These are phyloP conservation scores for Hippophae gyantsensis DNA, from an alignment of 306 rosid genomes.

Conservation along the genomic window DNA sequence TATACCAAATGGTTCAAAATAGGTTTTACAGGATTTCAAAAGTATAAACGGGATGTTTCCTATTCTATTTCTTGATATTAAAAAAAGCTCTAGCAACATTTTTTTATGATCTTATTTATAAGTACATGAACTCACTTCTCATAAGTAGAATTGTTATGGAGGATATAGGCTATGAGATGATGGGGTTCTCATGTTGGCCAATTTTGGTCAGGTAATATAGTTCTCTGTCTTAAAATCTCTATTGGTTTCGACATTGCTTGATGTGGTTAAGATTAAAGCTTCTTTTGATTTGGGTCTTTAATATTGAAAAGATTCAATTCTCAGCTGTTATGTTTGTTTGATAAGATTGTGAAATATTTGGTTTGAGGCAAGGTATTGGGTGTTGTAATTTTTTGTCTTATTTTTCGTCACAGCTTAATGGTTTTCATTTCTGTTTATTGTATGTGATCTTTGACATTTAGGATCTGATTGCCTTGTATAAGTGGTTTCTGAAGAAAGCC, in stretches of 20 bases:
- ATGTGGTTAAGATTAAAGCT: not conserved
- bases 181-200: slow-evolving; percentile 76
- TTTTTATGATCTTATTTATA: too few species aligned
- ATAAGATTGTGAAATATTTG: not conserved
- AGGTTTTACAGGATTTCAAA: too few species aligned
- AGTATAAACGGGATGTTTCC: too few species aligned
- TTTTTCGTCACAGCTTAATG: not conserved
- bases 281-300: not conserved
- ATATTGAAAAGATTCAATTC: not conserved
- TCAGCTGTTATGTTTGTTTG: not conserved
- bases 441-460: too few species aligned
- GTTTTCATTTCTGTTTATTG: not conserved
- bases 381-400: not conserved
- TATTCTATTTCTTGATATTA: too few species aligned
- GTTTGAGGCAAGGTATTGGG: not conserved
- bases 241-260: not conserved
- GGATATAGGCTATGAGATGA: slow-evolving; percentile 21
- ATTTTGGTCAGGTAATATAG: slow-evolving; percentile 76
- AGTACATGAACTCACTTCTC: too few species aligned
- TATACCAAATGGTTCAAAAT: too few species aligned
- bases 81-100: too few species aligned
- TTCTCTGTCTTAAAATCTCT: not conserved
- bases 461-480: too few species aligned
- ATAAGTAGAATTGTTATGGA: too few species aligned
- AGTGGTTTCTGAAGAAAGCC: too few species aligned